These are phyloP conservation scores for Umbelopsis sp. DNA, from an alignment of 192 early-diverging fungal species.

Conservation along the genomic window DNA sequence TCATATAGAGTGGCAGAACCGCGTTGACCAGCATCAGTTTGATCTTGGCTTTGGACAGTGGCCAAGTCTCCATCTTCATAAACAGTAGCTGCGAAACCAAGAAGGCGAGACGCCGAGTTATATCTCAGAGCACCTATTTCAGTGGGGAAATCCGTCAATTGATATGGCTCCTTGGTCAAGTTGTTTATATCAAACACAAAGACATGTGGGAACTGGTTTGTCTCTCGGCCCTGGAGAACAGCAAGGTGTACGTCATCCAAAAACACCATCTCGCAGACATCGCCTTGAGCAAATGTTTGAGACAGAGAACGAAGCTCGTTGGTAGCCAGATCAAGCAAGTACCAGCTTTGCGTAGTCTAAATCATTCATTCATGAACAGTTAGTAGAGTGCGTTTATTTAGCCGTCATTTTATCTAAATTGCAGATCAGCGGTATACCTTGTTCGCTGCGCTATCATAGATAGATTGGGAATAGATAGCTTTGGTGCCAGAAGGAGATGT, in stretches of 20 bases:
- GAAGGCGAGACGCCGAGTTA: constrained; percentile 45
- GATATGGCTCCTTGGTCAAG: constrained; percentile 32
- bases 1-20: constrained; percentile 64
- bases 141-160: constrained; percentile 50
- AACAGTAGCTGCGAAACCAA: constrained; percentile 68
- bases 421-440: not conserved
- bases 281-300: constrained; percentile 28
- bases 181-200: constrained; percentile 32
- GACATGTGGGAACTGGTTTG: constrained; percentile 37
- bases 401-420: not conserved
- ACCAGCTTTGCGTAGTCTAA: constrained; percentile 50
- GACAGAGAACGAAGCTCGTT: constrained; percentile 46
- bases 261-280: constrained; percentile 42
- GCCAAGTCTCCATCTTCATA: constrained; percentile 58
- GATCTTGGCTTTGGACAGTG: constrained; percentile 51
- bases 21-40: constrained; percentile 32
- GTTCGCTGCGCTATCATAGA: constrained; percentile 47
- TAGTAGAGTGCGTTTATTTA: too few relatives aligned
- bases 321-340: constrained; percentile 37
- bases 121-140: constrained; percentile 55
- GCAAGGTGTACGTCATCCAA: constrained; percentile 41
- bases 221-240: constrained; percentile 25
- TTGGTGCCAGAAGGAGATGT: constrained; percentile 51
- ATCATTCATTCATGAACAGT: too few relatives aligned
- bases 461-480: constrained; percentile 57